phyloP scores from a whole-genome alignment of 1,284 basidiomycete genomes.

The Ganoderma meredithae region DNA sequence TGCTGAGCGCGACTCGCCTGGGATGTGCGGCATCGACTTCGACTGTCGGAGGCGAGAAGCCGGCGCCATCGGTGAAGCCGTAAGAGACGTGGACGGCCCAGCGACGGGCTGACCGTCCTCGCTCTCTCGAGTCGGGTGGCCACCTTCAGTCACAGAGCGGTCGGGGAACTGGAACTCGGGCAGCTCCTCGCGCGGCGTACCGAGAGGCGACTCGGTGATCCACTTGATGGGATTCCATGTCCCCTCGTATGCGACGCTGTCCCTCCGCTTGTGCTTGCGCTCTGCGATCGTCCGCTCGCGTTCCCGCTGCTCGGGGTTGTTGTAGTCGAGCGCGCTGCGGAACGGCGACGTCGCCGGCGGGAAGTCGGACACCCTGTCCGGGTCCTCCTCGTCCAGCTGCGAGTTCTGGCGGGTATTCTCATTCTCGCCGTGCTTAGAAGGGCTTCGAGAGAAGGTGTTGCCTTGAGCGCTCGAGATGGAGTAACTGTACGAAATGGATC shows the following conservation, averaged over 20 bases:
- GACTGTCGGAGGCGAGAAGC: conserved; percentile 41
- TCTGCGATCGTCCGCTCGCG: conserved; percentile 53
- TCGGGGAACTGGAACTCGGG: conserved; percentile 16
- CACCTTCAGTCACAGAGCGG: conserved; percentile 19
- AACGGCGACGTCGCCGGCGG: conserved; percentile 51
- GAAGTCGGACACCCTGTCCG: conserved; percentile 42
- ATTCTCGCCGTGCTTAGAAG: conserved; percentile 34
- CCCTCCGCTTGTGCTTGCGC: conserved; percentile 63
- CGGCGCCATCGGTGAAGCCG: conserved; percentile 12
- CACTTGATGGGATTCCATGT: conserved; percentile 60
- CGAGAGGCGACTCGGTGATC: conserved; percentile 59
- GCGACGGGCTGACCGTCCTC: conserved; percentile 16
- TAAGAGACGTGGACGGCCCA: conserved; percentile 16
- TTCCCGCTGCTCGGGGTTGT: conserved; percentile 46
- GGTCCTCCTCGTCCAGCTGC: conserved; percentile 37
- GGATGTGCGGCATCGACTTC: conserved; percentile 55
- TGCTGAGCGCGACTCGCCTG: conserved; percentile 29
- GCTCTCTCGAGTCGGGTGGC: conserved; percentile 11
- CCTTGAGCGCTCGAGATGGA: conserved; percentile 52
- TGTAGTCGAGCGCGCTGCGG: conserved; percentile 67
- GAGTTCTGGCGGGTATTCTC: conserved; percentile 26
- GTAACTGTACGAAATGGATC: conserved; percentile 73
- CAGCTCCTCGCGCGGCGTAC: conserved; percentile 46
- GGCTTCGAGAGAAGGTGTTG: conserved; percentile 43
- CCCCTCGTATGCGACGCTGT: conserved; percentile 55